Evolutionary conservation across 2,329 filamentous ascomycete genomes (phyloP).

Genomic region (Calonectria pseudoturangicola): DNA sequence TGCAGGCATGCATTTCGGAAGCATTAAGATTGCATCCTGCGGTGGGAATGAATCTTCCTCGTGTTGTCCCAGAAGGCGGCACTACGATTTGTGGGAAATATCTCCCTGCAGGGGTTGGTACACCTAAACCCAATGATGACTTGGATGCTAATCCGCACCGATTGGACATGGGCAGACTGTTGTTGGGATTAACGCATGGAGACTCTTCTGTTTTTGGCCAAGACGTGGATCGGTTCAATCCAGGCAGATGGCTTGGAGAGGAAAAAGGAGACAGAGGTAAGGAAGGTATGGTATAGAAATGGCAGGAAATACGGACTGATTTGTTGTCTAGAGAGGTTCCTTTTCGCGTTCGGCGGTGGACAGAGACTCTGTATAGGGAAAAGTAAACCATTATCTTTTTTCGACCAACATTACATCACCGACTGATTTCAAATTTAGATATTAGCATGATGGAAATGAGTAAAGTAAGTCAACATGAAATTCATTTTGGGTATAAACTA

Average conservation of each 20-base stretch:
- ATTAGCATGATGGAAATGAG: slow-evolving; percentile 2
- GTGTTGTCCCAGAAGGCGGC: background rate
- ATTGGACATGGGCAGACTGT: background rate
- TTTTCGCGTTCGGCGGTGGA: background rate
- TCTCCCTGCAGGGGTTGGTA: background rate
- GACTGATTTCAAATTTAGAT: background rate
- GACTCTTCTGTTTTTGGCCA: background rate
- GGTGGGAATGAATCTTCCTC: background rate
- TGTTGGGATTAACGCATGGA: background rate
- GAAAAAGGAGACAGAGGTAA: background rate
- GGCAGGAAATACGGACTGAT: too few species aligned
- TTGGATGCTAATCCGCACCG: background rate
- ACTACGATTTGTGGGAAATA: background rate
- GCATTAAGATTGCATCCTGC: background rate
- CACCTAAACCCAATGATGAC: background rate
- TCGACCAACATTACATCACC: background rate
- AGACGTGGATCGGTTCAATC: background rate
- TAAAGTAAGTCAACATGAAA: background rate
- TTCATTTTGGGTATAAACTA: too few species aligned
- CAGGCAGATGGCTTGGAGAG: background rate
- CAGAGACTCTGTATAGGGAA: background rate
- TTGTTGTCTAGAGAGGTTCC: background rate
- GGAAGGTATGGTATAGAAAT: background rate
- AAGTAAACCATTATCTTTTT: background rate
- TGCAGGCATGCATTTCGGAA: background rate